phyloP scores from a whole-genome alignment of 78 protist species.

The Dictyostelium citrinum region DNA sequence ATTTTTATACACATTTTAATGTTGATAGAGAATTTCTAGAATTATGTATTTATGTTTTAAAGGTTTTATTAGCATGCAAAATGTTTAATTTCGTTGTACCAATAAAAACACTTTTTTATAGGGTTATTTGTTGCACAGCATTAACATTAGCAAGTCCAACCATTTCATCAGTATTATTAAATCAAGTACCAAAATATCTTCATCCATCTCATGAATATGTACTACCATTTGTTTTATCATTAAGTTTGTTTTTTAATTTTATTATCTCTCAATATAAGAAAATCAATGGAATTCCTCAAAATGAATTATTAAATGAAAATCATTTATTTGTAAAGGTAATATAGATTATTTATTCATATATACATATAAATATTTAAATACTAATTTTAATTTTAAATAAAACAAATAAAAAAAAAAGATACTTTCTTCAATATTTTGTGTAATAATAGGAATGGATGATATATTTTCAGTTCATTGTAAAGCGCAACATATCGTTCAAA shows the following conservation, averaged over 20 bases:
- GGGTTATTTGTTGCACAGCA: background rate
- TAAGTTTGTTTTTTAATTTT: background rate
- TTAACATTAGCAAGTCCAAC: slow-evolving; percentile 8
- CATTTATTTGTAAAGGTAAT: background rate
- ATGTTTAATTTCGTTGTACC: background rate
- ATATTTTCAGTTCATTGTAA: background rate
- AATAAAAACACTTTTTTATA: background rate
- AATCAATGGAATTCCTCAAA: background rate
- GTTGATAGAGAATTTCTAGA: background rate
- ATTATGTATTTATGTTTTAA: background rate
- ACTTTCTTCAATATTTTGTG: background rate
- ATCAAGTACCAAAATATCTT: slow-evolving; percentile 5
- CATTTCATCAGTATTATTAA: background rate
- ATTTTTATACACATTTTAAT: background rate
- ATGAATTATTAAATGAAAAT: background rate
- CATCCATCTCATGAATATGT: background rate
- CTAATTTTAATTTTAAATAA: too few species aligned
- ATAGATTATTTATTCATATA: background rate
- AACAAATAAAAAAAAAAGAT: too few species aligned
- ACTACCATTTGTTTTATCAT: background rate
- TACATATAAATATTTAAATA: background rate
- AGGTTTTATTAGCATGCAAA: background rate
- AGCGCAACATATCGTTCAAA: background rate
- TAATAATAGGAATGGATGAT: background rate
- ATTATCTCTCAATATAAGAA: background rate